Percentiles rank a stretch among this genome's conserved stretches.
phyloP scores from a whole-genome alignment of 2,329 filamentous ascomycete species.

The Thyridium curvatum region DNA sequence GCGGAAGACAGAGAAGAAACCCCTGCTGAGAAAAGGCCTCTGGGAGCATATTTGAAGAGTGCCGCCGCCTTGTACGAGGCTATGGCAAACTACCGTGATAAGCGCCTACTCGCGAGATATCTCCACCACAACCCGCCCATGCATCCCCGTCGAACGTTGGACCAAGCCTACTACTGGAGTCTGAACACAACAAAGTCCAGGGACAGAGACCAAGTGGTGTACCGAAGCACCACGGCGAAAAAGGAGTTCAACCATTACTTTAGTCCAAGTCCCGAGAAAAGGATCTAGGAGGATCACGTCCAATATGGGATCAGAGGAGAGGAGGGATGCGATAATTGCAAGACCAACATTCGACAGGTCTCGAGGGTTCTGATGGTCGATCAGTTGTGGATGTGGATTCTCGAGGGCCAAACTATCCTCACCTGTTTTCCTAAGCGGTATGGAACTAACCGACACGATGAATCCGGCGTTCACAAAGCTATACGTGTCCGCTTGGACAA shows the following conservation, averaged over 20 bases:
- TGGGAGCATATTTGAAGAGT: slow-evolving; percentile 23
- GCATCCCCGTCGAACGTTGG: slow-evolving; percentile 37
- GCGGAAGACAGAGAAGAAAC: not conserved
- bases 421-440: slow-evolving; percentile 29
- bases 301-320: slow-evolving; percentile 9
- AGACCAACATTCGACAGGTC: slow-evolving; percentile 16
- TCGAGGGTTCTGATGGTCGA: slow-evolving; percentile 21
- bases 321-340: slow-evolving; percentile 14
- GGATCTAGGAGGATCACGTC: no score
- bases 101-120: slow-evolving; percentile 23
- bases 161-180: slow-evolving; percentile 37
- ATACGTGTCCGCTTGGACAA: slow-evolving; percentile 24
- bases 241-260: slow-evolving; percentile 9
- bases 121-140: slow-evolving; percentile 25
- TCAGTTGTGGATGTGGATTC: slow-evolving; percentile 24
- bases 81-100: slow-evolving; percentile 26
- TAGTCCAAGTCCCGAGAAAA: no score
- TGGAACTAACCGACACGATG: slow-evolving; percentile 31
- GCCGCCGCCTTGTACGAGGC: slow-evolving; percentile 26
- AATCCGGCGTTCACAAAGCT: slow-evolving; percentile 31
- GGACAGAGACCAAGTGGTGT: slow-evolving; percentile 36
- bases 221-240: slow-evolving; percentile 23
- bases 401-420: slow-evolving; percentile 21
- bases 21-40: slow-evolving; percentile 1
- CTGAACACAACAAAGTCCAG: slow-evolving; percentile 28